Percentiles rank a stretch among this genome's conserved stretches.
Conservation (phyloP, 2,329 filamentous ascomycete species). For the Trichoderma harzianum region DNA sequence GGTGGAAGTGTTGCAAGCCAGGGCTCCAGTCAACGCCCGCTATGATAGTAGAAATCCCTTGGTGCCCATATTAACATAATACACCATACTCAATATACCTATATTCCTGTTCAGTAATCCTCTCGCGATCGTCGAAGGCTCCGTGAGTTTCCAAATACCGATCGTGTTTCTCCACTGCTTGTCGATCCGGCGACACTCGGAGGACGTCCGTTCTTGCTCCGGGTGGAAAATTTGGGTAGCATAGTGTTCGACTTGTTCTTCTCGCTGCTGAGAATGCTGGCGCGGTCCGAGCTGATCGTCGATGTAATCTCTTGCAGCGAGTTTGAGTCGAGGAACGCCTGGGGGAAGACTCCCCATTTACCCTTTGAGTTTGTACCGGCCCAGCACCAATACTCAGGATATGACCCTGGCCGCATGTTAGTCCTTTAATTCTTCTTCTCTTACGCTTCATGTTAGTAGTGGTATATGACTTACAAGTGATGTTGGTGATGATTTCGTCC, state of each 20-base stretch:
- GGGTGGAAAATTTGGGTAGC: slow-evolving; percentile 35
- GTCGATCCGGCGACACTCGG: slow-evolving; percentile 34
- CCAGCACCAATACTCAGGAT: slow-evolving; percentile 55
- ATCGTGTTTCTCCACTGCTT: slow-evolving; percentile 30
- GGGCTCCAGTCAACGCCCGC: background rate
- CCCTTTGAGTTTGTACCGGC: slow-evolving; percentile 51
- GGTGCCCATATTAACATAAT: background rate
- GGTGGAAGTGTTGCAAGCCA: background rate
- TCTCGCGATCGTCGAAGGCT: slow-evolving; percentile 2
- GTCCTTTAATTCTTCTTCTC: background rate
- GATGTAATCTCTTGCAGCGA: slow-evolving; percentile 39
- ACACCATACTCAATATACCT: background rate
- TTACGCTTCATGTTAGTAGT: background rate
- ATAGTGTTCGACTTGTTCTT: slow-evolving; percentile 34
- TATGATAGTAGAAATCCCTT: background rate
- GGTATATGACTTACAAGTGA: slow-evolving; percentile 44
- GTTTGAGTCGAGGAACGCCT: slow-evolving; percentile 45
- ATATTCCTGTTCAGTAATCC: slow-evolving; percentile 16
- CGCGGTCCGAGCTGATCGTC: slow-evolving; percentile 28
- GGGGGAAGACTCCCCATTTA: slow-evolving; percentile 52
- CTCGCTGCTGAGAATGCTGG: slow-evolving; percentile 34
- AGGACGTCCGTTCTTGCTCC: slow-evolving; percentile 30
- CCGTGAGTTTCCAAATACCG: slow-evolving; percentile 19
- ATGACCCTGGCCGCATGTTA: slow-evolving; percentile 35
- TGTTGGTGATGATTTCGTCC: slow-evolving; percentile 65